Base-by-base conservation (phyloP, 768 basidiomycete species). In the Lentinula aciculospora region DNA sequence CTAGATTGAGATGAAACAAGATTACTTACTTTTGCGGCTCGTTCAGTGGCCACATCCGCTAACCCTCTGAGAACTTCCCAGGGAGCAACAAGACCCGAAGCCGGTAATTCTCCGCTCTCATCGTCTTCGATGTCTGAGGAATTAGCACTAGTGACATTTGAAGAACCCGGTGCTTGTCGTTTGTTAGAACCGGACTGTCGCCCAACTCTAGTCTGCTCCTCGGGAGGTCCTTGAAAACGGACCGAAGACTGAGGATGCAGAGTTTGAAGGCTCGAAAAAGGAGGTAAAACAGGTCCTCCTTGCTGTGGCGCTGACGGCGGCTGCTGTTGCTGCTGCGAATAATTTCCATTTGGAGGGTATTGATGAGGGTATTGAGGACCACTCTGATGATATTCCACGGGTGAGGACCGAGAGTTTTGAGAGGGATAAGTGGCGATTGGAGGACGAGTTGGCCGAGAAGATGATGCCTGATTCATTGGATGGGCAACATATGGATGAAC, bases 101-200 rank as follows among this genome's bases (percentile, higher is more conserved):
- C 87, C 0, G 92, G 92, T 13, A 94, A 71, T 67, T 88, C 92
- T 17, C 88, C 86, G 58, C 81, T 81, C 42, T 89, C 89, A 45
- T 92, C 89, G 48, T 91, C 90, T 50, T 93, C 92, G n/a, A 83
- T 69, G 65, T 92, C 92, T 36, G 90, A 89, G 1, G 91, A 91
- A 69, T 92, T 85, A 10, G 88, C 84, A 61, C 88, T 92, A 8
- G 86, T 84, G 59, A 84, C 81, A 63, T 82, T 84, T 1, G 89
- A 89, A 13, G 83, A 78, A 3, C 79, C 72, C 12, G 82, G 80
- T 32, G 82, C 81, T 29, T 80, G 76, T 62, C 88, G 77, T 70
- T 89, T 90, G 57, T 81, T 36, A 25, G 62, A 53, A 31, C 51
- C 39, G 23, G 57, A 27, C 32, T 58, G 61, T 42, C 58, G 53